Base-by-base conservation (phyloP, 148 eudicot genomes). In the Camellia granthamiana region DNA sequence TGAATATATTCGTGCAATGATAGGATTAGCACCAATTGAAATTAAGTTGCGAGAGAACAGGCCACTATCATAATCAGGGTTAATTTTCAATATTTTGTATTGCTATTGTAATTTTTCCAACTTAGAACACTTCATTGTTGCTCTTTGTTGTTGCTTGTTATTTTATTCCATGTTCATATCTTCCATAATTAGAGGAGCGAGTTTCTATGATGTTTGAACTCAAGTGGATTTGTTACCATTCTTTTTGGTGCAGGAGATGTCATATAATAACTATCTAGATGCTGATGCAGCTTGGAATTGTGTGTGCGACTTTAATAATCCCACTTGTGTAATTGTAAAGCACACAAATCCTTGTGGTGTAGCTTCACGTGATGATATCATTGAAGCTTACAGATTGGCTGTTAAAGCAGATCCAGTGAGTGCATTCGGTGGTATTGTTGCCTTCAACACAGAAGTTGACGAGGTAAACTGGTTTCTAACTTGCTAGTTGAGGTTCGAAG, bases 221-320 rank as follows among this genome's bases (percentile, higher is more conserved):
- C 7, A 54, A 30, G 61, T 6, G 62, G 19, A 21, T 46, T 13
- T 76, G n/a, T 76, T 47, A 41, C 13, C 54, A 30, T 23, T 30
- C 18, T 63, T 12, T 43, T 82, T 78, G 82, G 72, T 88, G 89
- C 95, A 97, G 99, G 97, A 94, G 78, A 97, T 94, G 99, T 97
- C 99, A 5, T 97, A 97, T 80, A 97, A 97, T 81, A 97, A 94
- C 84, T 97, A 92, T 87, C 86, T 97, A 82, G 99, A 97, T 86
- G 97, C 99, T 78, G 98, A 94, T 87, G 99, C 98, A 74, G 99
- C 99, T 83, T 97, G 98, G 99, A 97, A 94, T 66, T 97, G 99
- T 84, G 99, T 94, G 62, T 89, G 94, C 56, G 99, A 94, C 82
- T 97, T 97, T 85, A 79, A 84, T 69, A 89, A 87, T 72, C 98